Base-by-base conservation (phyloP, 331 rosid species). In the Quercus lobata region DNA sequence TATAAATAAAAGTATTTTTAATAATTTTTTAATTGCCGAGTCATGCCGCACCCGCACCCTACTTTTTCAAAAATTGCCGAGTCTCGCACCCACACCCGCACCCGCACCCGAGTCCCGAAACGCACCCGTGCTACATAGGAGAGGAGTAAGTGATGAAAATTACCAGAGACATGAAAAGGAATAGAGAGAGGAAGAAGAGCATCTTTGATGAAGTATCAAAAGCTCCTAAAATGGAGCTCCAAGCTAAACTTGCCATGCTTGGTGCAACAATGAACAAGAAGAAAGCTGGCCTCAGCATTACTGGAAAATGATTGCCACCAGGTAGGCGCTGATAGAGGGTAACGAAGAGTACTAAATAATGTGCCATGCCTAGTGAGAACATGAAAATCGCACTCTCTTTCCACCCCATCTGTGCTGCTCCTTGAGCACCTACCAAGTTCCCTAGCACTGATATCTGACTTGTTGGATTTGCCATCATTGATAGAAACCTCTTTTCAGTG, bases 181-280 rank as follows among this genome's bases (percentile, higher is more conserved):
- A 90, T 30, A 84, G 60, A 21, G 90, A 86, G 25, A 86, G 88
- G 78, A 86, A 90, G 80, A 90, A 84, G 56, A 86, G 68, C 88
- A 88, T 84, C 88, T 85, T 87, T 55, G 92, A 85, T 69, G 78
- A 62, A 32, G 82, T 83, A 41, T 73, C 79, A 72, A 82, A 87
- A 71, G 54, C 65, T 41, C 84, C 86, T 16, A 79, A 34, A 56
- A 90, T 85, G 52, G 91, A 81, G 75, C 83, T 85, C 91, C 88
- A 85, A 29, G 92, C 82, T n/a, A 88, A 32, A 76, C 90, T 83
- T 61, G 88, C 92, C 76, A 83, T 25, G 87, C 94, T 85, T 65
- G 91, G 88, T 56, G 86, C 87, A 12, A 84, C 94, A n/a, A 88
- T 78, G 79, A 76, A 87, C 84, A 87, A 81, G 71, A 87, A 87